phyloP scores from a whole-genome alignment of 495 filamentous ascomycete genomes.

The Lophiostoma macrostomum region DNA sequence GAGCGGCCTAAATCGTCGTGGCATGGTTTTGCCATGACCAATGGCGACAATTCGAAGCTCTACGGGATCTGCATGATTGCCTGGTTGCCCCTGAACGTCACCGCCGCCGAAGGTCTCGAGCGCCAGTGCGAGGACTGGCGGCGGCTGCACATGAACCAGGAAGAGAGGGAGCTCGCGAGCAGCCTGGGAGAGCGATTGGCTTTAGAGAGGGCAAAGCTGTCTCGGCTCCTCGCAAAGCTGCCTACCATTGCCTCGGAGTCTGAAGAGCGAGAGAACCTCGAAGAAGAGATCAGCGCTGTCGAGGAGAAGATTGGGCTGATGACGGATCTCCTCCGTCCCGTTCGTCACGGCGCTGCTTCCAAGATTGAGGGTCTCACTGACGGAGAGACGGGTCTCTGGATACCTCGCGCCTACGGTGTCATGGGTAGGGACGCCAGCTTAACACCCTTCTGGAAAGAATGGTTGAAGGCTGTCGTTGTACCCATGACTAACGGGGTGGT shows the following conservation, averaged over 20 bases:
- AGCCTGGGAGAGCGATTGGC: slow-evolving; percentile 89
- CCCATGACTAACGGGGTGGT: slow-evolving; percentile 91
- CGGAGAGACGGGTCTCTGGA: slow-evolving; percentile 95
- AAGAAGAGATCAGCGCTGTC: slow-evolving; percentile 91
- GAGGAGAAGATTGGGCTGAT: slow-evolving; percentile 97
- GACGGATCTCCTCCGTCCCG: slow-evolving; percentile 89
- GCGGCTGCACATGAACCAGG: slow-evolving; percentile 89
- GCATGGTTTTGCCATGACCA: slow-evolving; percentile 99
- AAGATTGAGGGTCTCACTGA: slow-evolving; percentile 97
- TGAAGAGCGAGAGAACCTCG: slow-evolving; percentile 72
- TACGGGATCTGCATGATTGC: slow-evolving; percentile 90
- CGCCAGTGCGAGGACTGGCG: slow-evolving; percentile 91
- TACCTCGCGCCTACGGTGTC: slow-evolving; percentile 89
- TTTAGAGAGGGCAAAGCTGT: slow-evolving; percentile 84
- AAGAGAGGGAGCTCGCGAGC: slow-evolving; percentile 89
- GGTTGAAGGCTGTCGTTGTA: slow-evolving; percentile 86
- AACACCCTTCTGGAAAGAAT: slow-evolving; percentile 98
- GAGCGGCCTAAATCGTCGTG: slow-evolving; percentile 90
- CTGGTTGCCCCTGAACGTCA: slow-evolving; percentile 82
- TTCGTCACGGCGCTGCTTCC: slow-evolving; percentile 88
- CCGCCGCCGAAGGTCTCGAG: slow-evolving; percentile 83
- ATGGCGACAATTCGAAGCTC: slow-evolving; percentile 81
- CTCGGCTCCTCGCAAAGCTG: slow-evolving; percentile 77
- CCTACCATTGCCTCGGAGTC: slow-evolving; percentile 77
- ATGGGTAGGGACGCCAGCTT: slow-evolving; percentile 79